Base-by-base conservation (phyloP, 2,329 filamentous ascomycete species). In the Zymoseptoria brevis region DNA sequence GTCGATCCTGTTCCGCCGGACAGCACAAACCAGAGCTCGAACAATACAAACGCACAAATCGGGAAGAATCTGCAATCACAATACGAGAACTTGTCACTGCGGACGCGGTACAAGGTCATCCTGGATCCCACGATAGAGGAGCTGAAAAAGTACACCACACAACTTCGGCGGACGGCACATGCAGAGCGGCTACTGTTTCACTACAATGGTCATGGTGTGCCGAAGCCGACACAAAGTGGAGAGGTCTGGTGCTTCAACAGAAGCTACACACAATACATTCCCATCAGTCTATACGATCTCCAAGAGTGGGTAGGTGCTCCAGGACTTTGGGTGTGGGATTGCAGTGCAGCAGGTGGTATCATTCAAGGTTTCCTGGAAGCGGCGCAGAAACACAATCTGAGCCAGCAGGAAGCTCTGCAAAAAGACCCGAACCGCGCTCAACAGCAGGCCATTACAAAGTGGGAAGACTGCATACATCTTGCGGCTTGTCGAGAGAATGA, bases 211-310 rank as follows among this genome's bases (percentile, higher is more conserved):
- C 94, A 99, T 73, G 94, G 94, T 53, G 94, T 99, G 9, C 94
- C 94, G 1, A 90, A 96, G 70, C 94, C 94, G 2, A 99, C 94
- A 0, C 86, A 89, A 2, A 96, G 93, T 4, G 94, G 94, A 13
- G 94, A 99, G 74, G 96, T 99, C 19, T 99, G 94, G 94, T 95
- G 97, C 4, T 99, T 99, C 75, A 99, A 99, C 75, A 93, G 94
- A 68, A 97, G 90, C 66, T 99, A 96, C 73, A 99, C 94, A 0
- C 94, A 99, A 75, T 99, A 99, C 72, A 99, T 99, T 50, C 94
- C 94, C 0, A 89, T 99, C 50, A 96, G 93, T 0, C 79, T 99
- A 8, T 96, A 96, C 69, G 94, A 99, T 71, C 77, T 99, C 51
- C 93, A 97, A 74, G 87, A 89, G 60, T 99, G 94, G 94, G 84